phyloP scores from a whole-genome alignment of 164 flowering plant genomes.

The Aristolochia fimbriata region DNA sequence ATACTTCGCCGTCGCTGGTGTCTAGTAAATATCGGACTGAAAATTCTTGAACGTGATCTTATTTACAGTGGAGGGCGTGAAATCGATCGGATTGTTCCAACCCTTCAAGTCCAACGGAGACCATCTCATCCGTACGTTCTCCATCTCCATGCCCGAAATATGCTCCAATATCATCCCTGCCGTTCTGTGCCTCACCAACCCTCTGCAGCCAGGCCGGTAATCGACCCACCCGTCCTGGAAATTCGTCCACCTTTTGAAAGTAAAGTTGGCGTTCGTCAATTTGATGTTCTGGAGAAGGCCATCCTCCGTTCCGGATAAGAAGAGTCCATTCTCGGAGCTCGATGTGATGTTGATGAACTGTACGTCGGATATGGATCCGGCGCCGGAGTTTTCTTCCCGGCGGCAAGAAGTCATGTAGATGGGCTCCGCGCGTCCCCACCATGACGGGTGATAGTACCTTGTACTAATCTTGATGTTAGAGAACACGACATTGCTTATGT shows the following conservation, averaged over 20 bases:
- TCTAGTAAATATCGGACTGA: constrained; percentile 28
- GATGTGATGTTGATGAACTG: constrained; percentile 62
- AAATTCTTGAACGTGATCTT: constrained; percentile 57
- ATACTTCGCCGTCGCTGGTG: no score
- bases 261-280: constrained; percentile 55
- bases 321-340: constrained; percentile 76
- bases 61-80: constrained; percentile 72
- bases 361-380: constrained; percentile 64
- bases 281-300: constrained; percentile 52
- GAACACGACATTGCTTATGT: constrained; percentile 66
- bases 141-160: constrained; percentile 53
- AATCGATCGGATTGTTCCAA: constrained; percentile 83
- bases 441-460: constrained; percentile 83
- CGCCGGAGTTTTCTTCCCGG: constrained; percentile 34
- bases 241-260: constrained; percentile 68
- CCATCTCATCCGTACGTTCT: constrained; percentile 82
- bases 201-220: constrained; percentile 87
- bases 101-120: constrained; percentile 12
- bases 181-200: constrained; percentile 65
- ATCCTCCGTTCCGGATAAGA: constrained; percentile 62
- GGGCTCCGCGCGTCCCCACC: constrained; percentile 99
- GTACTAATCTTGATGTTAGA: constrained; percentile 88
- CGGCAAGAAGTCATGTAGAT: constrained; percentile 87
- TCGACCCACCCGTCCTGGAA: constrained; percentile 60
- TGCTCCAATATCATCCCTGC: constrained; percentile 92